Percentiles rank a stretch among this genome's conserved stretches.
phyloP scores from a whole-genome alignment of 2,329 filamentous ascomycete species.

The Sclerotiophoma versabilis region DNA sequence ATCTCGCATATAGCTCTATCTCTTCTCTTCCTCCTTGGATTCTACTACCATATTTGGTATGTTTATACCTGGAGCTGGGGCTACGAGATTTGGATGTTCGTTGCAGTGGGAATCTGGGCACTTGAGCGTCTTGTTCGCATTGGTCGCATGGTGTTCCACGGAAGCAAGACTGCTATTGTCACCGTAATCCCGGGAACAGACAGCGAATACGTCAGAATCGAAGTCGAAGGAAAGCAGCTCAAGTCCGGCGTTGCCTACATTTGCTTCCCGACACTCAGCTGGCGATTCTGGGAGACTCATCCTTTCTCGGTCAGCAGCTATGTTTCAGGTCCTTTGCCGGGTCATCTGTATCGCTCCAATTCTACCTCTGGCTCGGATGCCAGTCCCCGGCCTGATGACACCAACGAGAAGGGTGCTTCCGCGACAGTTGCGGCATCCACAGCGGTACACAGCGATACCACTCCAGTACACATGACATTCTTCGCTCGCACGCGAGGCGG shows the following conservation, averaged over 20 bases:
- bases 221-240: not conserved
- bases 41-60: slow-evolving; percentile 48
- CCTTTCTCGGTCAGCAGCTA: slow-evolving; percentile 54
- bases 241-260: slow-evolving; percentile 40
- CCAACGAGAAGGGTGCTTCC: not conserved
- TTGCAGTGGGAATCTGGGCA: slow-evolving; percentile 52
- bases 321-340: not conserved
- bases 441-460: not conserved
- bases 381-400: not conserved
- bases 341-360: not conserved
- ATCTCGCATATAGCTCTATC: slow-evolving; percentile 35
- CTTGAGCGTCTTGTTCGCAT: slow-evolving; percentile 55
- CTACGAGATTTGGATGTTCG: slow-evolving; percentile 57
- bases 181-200: not conserved
- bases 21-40: slow-evolving; percentile 35
- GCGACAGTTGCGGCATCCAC: not conserved
- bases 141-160: not conserved
- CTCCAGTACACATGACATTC: not conserved
- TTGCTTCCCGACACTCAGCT: slow-evolving; percentile 57
- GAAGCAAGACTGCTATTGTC: not conserved
- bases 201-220: not conserved
- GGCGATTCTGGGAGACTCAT: slow-evolving; percentile 59
- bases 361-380: no score
- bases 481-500: not conserved
- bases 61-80: slow-evolving; percentile 32